Evolutionary conservation across 495 filamentous ascomycete genomes (phyloP).

Genomic region (Penicillium canariense): DNA sequence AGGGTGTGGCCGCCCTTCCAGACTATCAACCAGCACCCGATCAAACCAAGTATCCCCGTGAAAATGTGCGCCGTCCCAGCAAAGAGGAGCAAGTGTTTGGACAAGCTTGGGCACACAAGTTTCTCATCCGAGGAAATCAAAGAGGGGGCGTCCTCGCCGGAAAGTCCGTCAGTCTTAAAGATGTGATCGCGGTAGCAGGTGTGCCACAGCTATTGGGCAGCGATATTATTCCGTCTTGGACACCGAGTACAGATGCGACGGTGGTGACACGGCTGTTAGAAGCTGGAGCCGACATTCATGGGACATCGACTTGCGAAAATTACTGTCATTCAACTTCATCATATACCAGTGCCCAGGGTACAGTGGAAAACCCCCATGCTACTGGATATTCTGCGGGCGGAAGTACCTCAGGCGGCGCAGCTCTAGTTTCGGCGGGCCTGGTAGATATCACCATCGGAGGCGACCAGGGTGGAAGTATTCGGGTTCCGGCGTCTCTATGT

Average conservation of each 20-base stretch:
- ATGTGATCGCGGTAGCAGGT: conserved; percentile 40
- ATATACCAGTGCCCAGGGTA: conserved; percentile 48
- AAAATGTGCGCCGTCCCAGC: conserved; percentile 28
- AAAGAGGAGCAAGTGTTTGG: conserved; percentile 31
- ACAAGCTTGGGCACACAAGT: conserved; percentile 33
- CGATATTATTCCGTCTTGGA: conserved; percentile 39
- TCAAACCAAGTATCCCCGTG: conserved; percentile 27
- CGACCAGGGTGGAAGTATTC: conserved; percentile 61
- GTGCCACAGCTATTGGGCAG: conserved; percentile 39
- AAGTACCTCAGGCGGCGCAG: conserved; percentile 55
- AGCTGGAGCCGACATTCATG: conserved; percentile 41
- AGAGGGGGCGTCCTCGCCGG: conserved; percentile 67
- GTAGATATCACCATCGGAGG: conserved; percentile 58
- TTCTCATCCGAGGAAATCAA: conserved; percentile 30
- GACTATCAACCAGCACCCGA: conserved; percentile 33
- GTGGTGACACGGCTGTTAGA: conserved; percentile 48
- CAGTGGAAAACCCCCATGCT: conserved; percentile 49
- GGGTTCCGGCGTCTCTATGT: conserved; percentile 51
- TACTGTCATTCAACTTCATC: conserved; percentile 43
- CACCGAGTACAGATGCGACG: conserved; percentile 42
- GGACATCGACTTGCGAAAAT: conserved; percentile 49
- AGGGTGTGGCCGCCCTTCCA: conserved; percentile 26
- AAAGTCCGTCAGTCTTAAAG: conserved; percentile 70
- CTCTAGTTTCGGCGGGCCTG: conserved; percentile 47
- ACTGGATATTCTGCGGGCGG: conserved; percentile 54